Evolutionary conservation across 1,284 basidiomycete species (phyloP).

Genomic region (Trichosporon ovoides): DNA sequence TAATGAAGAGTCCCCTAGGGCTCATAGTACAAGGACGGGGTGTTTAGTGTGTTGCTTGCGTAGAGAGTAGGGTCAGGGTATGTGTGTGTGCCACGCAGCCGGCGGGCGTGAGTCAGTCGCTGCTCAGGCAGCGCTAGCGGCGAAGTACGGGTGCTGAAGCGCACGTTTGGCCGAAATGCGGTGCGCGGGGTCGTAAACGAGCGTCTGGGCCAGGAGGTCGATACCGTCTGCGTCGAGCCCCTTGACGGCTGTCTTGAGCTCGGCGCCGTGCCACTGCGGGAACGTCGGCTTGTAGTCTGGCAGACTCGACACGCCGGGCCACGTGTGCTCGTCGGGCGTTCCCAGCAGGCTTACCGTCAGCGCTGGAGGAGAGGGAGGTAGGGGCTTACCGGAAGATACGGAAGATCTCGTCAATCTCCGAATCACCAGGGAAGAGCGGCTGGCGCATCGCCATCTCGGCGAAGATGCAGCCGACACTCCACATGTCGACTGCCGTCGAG

Average conservation of each 20-base stretch:
- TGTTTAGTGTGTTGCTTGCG: not conserved
- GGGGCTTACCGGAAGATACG: slow-evolving; percentile 72
- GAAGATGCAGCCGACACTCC: slow-evolving; percentile 99
- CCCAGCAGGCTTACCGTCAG: slow-evolving; percentile 60
- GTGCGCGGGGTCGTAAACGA: slow-evolving; percentile 89
- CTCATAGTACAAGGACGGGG: not conserved
- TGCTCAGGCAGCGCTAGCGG: slow-evolving; percentile 9
- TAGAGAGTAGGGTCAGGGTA: too few species aligned
- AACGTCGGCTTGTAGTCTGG: slow-evolving; percentile 97
- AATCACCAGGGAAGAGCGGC: slow-evolving; percentile 95
- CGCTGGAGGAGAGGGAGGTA: too few species aligned
- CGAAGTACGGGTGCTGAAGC: slow-evolving; percentile 73
- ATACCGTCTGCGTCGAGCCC: slow-evolving; percentile 66
- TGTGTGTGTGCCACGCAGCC: too few species aligned
- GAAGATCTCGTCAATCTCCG: slow-evolving; percentile 99
- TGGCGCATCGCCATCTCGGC: slow-evolving; percentile 78
- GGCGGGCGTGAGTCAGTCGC: too few species aligned
- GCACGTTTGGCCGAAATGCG: slow-evolving; percentile 93
- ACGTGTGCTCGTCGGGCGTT: slow-evolving; percentile 85
- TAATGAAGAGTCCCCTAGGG: not conserved
- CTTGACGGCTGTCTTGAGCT: slow-evolving; percentile 62
- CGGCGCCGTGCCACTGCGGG: slow-evolving; percentile 74
- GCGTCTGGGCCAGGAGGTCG: slow-evolving; percentile 73
- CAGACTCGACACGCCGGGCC: slow-evolving; percentile 83
- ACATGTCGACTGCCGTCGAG: slow-evolving; percentile 97